Percentiles rank a stretch among this genome's conserved stretches.
These are phyloP conservation scores for Echites panduratus DNA, from an alignment of 257 asterid genomes.

Conservation along the genomic window DNA sequence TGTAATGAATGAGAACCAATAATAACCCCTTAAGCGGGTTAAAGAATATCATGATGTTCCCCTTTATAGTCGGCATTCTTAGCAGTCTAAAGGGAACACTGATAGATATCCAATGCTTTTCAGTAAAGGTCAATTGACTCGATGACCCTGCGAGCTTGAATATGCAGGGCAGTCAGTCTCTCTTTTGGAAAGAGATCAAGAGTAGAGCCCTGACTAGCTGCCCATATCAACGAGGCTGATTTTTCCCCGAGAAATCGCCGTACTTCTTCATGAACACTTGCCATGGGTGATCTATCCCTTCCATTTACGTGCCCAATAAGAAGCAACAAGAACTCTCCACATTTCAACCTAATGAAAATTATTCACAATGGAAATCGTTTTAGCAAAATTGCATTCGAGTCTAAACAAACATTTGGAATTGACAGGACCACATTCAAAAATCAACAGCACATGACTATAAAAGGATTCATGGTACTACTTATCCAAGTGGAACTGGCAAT, in stretches of 20 bases:
- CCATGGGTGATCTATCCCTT: slow-evolving; percentile 78
- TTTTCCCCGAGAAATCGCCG: slow-evolving; percentile 78
- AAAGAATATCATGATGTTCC: background rate
- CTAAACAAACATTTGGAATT: background rate
- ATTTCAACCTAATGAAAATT: slow-evolving; percentile 59
- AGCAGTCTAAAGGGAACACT: background rate
- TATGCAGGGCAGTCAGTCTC: slow-evolving; percentile 71
- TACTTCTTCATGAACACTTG: slow-evolving; percentile 69
- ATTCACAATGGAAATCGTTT: background rate
- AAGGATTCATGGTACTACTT: background rate
- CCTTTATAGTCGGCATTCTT: background rate
- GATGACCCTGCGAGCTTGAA: slow-evolving; percentile 81
- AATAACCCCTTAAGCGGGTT: background rate
- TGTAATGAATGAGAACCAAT: background rate
- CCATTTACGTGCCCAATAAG: slow-evolving; percentile 87
- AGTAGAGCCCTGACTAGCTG: slow-evolving; percentile 88
- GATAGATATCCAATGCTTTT: background rate
- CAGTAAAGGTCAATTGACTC: slow-evolving; percentile 81
- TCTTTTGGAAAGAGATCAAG: slow-evolving; percentile 77
- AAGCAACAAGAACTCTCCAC: slow-evolving; percentile 88
- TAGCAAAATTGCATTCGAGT: background rate
- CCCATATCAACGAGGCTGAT: slow-evolving; percentile 94
- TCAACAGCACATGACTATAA: background rate
- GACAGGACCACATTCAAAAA: background rate
- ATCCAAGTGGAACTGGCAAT: background rate